These are phyloP conservation scores for Filobasidium uniguttulatum DNA, from an alignment of 1,284 basidiomycete genomes.

Conservation along the genomic window DNA sequence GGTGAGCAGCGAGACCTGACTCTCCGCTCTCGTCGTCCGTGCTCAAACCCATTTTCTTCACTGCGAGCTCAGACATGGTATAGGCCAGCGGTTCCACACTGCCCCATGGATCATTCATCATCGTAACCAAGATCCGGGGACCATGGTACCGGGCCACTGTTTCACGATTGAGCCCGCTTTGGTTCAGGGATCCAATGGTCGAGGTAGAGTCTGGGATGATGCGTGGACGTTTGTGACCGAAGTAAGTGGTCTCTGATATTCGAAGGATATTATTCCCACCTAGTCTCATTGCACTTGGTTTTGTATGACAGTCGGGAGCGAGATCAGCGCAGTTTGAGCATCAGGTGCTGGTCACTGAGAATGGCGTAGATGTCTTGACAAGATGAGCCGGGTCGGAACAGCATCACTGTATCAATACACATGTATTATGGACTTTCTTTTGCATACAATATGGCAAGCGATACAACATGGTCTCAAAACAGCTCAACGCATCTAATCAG, in stretches of 20 bases:
- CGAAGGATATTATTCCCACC: background rate
- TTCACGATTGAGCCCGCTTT: slow-evolving; percentile 81
- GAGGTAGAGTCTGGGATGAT: slow-evolving; percentile 65
- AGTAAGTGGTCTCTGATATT: slow-evolving; percentile 36
- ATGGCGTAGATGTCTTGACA: slow-evolving; percentile 54
- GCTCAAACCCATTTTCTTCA: background rate
- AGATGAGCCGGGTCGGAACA: no score
- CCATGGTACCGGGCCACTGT: slow-evolving; percentile 68
- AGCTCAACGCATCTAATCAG: background rate
- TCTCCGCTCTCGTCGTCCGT: background rate
- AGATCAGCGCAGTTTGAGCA: slow-evolving; percentile 75
- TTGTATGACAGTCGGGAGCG: slow-evolving; percentile 47
- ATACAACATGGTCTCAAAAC: background rate
- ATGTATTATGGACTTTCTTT: no score
- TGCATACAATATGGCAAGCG: no score
- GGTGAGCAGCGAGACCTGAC: slow-evolving; percentile 11
- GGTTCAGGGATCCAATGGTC: slow-evolving; percentile 54
- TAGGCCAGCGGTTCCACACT: slow-evolving; percentile 67
- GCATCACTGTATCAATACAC: no score
- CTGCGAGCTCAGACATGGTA: slow-evolving; percentile 58
- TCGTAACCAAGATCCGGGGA: slow-evolving; percentile 56
- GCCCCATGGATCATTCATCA: slow-evolving; percentile 72
- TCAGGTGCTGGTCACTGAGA: slow-evolving; percentile 66
- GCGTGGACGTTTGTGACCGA: slow-evolving; percentile 77
- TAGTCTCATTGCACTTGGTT: background rate